Evolutionary conservation across 2,329 filamentous ascomycete species (phyloP), one percentile per base, ranked within the genome.

Genomic region (Escovopsis weberi): DNA sequence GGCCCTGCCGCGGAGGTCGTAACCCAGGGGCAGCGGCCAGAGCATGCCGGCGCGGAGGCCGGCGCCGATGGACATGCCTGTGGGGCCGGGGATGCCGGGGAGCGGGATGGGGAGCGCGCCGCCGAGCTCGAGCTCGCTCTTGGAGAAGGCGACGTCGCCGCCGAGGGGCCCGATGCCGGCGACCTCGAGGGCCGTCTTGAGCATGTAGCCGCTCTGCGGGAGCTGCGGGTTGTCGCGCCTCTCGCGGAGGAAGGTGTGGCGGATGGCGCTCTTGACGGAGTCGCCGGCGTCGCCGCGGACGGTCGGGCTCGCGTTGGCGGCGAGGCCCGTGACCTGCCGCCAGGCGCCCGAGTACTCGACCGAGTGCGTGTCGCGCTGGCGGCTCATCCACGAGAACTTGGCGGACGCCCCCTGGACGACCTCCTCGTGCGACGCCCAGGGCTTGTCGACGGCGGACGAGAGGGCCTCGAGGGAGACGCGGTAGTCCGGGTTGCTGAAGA

Each of bases 371-470:
- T 85, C 78, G 37, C 79, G 78, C 39, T 69, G 8, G 8, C 65
- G 55, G 39, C 74, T 78, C 33, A 80, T 62, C 82, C 85, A 96
- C 34, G 79, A 77, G 35, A 94, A 69, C 50, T 85, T 87, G 11
- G 82, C 67, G 52, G 76, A 80, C 18, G 75, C 86, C 12, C 88
- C 87, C 55, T 81, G 85, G 18, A 93, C 65, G 3, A 81, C 78
- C 63, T 98, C 89, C 53, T 96, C 89, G 57, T 98, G 89, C 49
- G 85, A 91, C 19, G 91, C 87, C 84, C 86, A 96, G 11, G 80
- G 75, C 63, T 96, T 95, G 48, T 89, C 75, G 1, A 85, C 93
- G 37, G 85, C 80, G 48, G 85, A 94, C 9, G 82, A 80, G 37
- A 94, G 68, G 1, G 75, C 87, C 50, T 94, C 88, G 46, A 94